These are phyloP conservation scores for Phascolomyces articulosus DNA, from an alignment of 371 early-diverging fungal genomes.

Conservation along the genomic window DNA sequence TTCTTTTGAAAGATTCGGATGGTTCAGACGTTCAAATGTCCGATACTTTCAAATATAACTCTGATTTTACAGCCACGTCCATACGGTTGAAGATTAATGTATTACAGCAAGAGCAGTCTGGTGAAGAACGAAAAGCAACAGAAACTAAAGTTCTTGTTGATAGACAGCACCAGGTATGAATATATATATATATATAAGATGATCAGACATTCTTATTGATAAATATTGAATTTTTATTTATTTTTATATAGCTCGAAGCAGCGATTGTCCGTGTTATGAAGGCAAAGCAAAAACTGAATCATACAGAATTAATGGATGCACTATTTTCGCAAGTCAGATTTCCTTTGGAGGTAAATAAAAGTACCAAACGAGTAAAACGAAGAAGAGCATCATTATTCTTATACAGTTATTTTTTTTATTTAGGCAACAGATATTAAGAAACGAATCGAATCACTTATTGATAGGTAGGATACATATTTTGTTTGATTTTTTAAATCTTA, in stretches of 20 bases:
- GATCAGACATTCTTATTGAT: too few species aligned
- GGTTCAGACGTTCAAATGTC: constrained; percentile 33
- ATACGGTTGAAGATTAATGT: constrained; percentile 80
- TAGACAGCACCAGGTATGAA: constrained; percentile 69
- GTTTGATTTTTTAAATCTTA: neutral
- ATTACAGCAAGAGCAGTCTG: constrained; percentile 75
- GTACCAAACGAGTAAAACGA: neutral
- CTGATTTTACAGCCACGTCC: constrained; percentile 63
- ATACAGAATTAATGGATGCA: constrained; percentile 71
- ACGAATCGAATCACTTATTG: constrained; percentile 89
- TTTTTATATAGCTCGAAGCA: constrained; percentile 74
- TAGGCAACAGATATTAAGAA: constrained; percentile 81
- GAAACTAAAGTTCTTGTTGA: constrained; percentile 78
- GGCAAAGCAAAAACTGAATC: constrained; percentile 70
- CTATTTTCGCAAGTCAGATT: constrained; percentile 79
- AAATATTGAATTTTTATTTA: too few species aligned
- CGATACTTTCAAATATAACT: constrained; percentile 70
- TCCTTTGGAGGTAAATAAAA: constrained; percentile 64
- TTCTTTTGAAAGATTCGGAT: constrained; percentile 26
- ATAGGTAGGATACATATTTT: constrained; percentile 34
- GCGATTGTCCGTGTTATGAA: constrained; percentile 97
- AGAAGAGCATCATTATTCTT: neutral
- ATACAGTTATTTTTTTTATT: constrained; percentile 4
- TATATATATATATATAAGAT: too few species aligned
- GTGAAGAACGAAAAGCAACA: constrained; percentile 74